Percentiles rank a stretch among this genome's conserved stretches.
These are phyloP conservation scores for Epichloe glyceriae DNA, from an alignment of 2,329 filamentous ascomycete species.

Conservation along the genomic window DNA sequence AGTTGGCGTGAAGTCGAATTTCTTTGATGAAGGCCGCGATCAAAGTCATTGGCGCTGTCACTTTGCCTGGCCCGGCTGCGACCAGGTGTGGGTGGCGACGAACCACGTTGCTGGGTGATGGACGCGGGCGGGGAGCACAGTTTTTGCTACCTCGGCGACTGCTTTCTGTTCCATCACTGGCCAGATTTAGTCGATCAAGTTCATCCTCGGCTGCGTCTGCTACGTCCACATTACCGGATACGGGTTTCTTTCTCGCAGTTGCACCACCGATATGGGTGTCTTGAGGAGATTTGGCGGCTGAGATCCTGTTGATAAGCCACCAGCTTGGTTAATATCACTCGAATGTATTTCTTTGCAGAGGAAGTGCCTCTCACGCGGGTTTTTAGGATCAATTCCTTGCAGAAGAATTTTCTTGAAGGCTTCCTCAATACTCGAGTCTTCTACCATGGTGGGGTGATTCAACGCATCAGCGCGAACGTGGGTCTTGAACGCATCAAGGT, in stretches of 20 bases:
- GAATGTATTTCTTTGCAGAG: neutral
- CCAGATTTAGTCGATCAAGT: constrained; percentile 3
- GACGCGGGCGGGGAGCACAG: constrained; percentile 16
- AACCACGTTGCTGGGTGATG: constrained; percentile 8
- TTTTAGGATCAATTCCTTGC: neutral
- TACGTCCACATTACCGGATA: constrained; percentile 3
- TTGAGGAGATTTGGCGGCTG: neutral
- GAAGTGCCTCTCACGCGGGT: neutral
- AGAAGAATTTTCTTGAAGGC: constrained; percentile 13
- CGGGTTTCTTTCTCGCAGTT: constrained; percentile 6
- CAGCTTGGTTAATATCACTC: neutral
- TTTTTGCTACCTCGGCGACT: constrained; percentile 12
- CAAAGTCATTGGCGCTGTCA: constrained; percentile 11
- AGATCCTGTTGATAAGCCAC: neutral
- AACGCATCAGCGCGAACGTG: constrained; percentile 12
- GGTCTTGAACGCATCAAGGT: constrained; percentile 14
- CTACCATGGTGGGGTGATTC: constrained; percentile 11
- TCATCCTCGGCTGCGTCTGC: constrained; percentile 1
- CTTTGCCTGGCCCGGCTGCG: constrained; percentile 8
- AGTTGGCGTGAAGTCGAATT: constrained; percentile 13
- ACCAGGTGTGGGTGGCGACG: constrained; percentile 11
- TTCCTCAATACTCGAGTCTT: constrained; percentile 14
- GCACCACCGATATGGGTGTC: neutral
- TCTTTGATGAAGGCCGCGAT: constrained; percentile 12
- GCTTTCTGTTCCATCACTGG: constrained; percentile 5